Evolutionary conservation across 164 flowering plant genomes (phyloP), one percentile per base, ranked within the genome.

Genomic region (Aristolochia contorta): DNA sequence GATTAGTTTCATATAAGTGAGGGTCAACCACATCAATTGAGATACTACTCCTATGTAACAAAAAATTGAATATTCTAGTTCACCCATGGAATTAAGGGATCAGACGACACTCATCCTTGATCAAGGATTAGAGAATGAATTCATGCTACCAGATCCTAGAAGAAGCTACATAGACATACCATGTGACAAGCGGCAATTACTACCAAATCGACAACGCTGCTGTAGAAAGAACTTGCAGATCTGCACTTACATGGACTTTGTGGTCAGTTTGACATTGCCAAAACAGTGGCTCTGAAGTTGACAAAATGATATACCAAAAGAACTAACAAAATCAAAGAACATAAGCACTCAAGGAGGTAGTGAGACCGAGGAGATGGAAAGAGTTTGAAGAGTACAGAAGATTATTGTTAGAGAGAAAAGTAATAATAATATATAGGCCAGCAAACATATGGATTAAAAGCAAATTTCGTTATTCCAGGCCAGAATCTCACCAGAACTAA

Each of bases 161-260:
- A 46, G 51, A 64, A 61, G 68, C 43, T 53, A 67, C 53, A 56
- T 55, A 52, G 75, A 78, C 94, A 79, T 92, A 92, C 98, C 99
- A 88, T 93, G 99, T 54, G 97, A 93, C 69, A 78, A 74, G 79
- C 95, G 96, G 84, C 99, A 93, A 69, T 64, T 84, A 75, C 79
- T 66, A 75, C 97, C 97, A 86, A 90, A 90, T 68, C 96, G 87
- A 79, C 99, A 93, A 32, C 97, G 81, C 75, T 88, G 87, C 76
- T 90, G 96, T 56, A 86, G 85, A 77, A 86, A 93, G 85, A 93
- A 93, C 83, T 88, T 88, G 95, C 99, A 93, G 54, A 93, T 87
- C 98, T 93, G 96, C 96, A 89, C 80, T 80, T 63, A 47, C 72
- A 82, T 75, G 76, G 67, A 72, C 6, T 65, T 69, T 68, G 68